Base-by-base conservation (phyloP, 805 yeast species). In the Wickerhamiella kurtzmanii region DNA sequence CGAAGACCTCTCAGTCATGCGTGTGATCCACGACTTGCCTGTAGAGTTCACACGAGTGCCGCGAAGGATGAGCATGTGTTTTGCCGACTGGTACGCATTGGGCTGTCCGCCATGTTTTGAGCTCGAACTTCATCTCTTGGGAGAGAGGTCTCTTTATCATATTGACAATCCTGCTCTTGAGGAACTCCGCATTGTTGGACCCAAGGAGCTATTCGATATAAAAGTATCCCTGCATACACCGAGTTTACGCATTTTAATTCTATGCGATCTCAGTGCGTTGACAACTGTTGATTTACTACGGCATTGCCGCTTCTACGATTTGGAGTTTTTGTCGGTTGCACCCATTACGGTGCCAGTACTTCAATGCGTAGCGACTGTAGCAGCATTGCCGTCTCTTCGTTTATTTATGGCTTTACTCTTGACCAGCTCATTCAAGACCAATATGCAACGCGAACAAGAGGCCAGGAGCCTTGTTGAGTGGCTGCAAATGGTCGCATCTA, bases 251-350 rank as follows among this genome's bases (percentile, higher is more conserved):
- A 52, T 46, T 22, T 38, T 54, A 22, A 43, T 54, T 6, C 37
- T 54, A 32, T 49, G 54, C 47, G 51, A 53, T 35, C 40, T 52
- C 11, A 47, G 54, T 17, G 49, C 53, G 13, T 28, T 37, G n/a
- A 46, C 51, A 1, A 48, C 49, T 5, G 36, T 48, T 9, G 21
- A 37, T 2, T 41, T 51, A 2, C 16, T 52, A 3, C 18, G 18
- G 3, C n/a, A 8, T 22, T 4, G 2, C 38, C 32, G 32, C 32
- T 43, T 15, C 16, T 39, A 35, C 19, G 19, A 46, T 3, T 37
- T 53, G 9, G 58, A 53, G 47, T 53, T 54, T 32, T 22, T 54
- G 13, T 47, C 55, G 13, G 22, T 54, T 4, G 56, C 53, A 5
- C 58, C 58, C 1, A 53, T 45, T 9, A 50, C 55, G 9, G 44